Base-by-base conservation (phyloP, 2,329 filamentous ascomycete genomes). In the Fusarium decemcellulare region DNA sequence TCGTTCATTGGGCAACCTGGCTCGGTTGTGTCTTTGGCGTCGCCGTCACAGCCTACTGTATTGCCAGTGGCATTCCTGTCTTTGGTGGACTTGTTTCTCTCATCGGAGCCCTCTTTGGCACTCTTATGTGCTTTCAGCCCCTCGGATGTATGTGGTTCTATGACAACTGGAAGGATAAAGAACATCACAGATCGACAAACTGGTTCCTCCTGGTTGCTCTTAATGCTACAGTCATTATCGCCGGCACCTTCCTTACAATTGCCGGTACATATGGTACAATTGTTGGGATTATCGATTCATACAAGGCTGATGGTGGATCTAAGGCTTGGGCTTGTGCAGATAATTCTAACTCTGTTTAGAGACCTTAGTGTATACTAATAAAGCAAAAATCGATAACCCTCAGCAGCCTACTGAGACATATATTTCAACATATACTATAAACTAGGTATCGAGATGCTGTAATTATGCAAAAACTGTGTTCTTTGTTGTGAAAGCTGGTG, bases 221-320 rank as follows among this genome's bases (percentile, higher is more conserved):
- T 51, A 23, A 42, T 9, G 9, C 43, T 4, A 71, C 71, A 2
- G 68, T 70, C 14, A 65, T 71, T 39, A 10, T 71, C 8, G 68
- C 65, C 1, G 74, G 73, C 9, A 72, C 66, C 0, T 85, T 84
- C 66, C 61, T 84, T 5, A 84, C 81, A 78, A 72, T 84, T 29
- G 78, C 76, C 11, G 83, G 83, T 4, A 84, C 82, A 0, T 85
- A 84, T 51, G 83, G 82, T 8, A 82, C 82, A 2, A 72, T 85
- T 14, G 75, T 82, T 14, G 71, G 72, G 5, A 72, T 73, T 16
- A 77, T 74, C 2, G 75, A 80, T 5, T 74, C 74, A 1, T 83
- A 84, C 62, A 74, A 75, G 43, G 62, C 52, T 34, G 72, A 72
- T 2, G 79, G 78, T 1, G 81, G 81, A 1, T 81, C 81, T 6